phyloP scores from a whole-genome alignment of 2,329 filamentous ascomycete species.

The Aureobasidium sp. region DNA sequence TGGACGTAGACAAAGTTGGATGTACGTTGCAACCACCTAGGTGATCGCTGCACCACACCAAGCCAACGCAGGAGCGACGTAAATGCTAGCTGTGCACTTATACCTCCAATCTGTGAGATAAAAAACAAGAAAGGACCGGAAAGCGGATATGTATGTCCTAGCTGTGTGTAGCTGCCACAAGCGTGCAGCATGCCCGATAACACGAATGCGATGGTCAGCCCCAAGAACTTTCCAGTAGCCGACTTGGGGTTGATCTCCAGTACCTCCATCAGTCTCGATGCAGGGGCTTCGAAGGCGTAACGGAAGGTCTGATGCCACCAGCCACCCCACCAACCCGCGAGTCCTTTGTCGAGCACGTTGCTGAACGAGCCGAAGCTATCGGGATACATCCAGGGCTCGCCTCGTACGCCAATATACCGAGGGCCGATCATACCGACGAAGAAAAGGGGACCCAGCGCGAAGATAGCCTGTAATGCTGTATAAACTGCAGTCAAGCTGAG shows the following conservation, averaged over 20 bases:
- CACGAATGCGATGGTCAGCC: constrained; percentile 50
- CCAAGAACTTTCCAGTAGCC: constrained; percentile 31
- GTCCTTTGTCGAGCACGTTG: constrained; percentile 56
- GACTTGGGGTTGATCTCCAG: constrained; percentile 24
- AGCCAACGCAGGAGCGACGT: constrained; percentile 26
- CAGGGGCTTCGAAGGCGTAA: constrained; percentile 57
- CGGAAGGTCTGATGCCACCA: constrained; percentile 94
- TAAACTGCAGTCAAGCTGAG: constrained; percentile 51
- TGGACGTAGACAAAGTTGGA: constrained; percentile 56
- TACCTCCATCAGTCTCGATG: constrained; percentile 35
- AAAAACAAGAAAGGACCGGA: constrained; percentile 59
- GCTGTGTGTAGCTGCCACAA: constrained; percentile 57
- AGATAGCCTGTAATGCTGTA: constrained; percentile 52
- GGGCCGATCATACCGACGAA: constrained; percentile 52
- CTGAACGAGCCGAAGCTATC: constrained; percentile 46
- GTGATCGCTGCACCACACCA: constrained; percentile 30
- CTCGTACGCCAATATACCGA: constrained; percentile 50
- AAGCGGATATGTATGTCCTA: constrained; percentile 51
- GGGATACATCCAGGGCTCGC: constrained; percentile 54
- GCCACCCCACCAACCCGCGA: constrained; percentile 73
- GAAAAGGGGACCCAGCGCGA: constrained; percentile 52
- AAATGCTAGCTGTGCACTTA: constrained; percentile 49
- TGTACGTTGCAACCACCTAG: constrained; percentile 38
- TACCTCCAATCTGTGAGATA: constrained; percentile 56
- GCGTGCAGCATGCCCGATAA: constrained; percentile 64